Conservation (phyloP, 2,329 filamentous ascomycete genomes). For the Raffaelea deltoideospora region DNA sequence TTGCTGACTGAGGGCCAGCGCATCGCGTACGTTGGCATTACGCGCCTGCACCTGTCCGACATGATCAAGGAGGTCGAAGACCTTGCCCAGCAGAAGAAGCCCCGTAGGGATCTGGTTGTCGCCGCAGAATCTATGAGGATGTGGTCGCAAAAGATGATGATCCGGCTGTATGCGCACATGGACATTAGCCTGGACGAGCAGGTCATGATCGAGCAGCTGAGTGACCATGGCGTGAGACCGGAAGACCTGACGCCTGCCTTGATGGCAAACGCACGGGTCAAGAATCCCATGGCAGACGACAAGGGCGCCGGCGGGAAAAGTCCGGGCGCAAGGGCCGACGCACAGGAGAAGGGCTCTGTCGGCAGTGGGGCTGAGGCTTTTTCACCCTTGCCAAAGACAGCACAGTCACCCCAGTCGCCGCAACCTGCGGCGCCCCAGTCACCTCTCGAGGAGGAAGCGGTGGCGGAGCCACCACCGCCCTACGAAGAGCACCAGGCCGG, state of each 20-base stretch:
- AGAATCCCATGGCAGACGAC: conserved; percentile 66
- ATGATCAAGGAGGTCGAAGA: conserved; percentile 57
- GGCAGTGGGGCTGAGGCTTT: no score
- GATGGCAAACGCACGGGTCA: conserved; percentile 83
- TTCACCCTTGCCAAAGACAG: no score
- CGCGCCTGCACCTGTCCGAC: conserved; percentile 62
- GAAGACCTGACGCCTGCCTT: conserved; percentile 70
- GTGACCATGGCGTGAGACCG: conserved; percentile 79
- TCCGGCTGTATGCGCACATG: conserved; percentile 88
- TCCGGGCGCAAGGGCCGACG: no score
- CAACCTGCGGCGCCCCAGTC: conserved; percentile 8
- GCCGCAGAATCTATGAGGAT: conserved; percentile 71
- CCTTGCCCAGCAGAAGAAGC: conserved; percentile 41
- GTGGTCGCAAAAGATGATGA: conserved; percentile 98
- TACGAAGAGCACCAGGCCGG: conserved; percentile 51
- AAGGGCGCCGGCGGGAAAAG: conserved; percentile 4
- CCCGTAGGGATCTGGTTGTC: conserved; percentile 56
- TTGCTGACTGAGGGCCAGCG: conserved; percentile 88
- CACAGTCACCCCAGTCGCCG: not conserved
- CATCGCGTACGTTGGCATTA: conserved; percentile 88
- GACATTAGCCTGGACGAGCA: conserved; percentile 85
- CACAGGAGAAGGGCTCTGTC: no score
- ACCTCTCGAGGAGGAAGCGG: conserved; percentile 23
- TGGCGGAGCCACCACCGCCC: conserved; percentile 37
- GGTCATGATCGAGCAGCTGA: conserved; percentile 96